Evolutionary conservation across 441 rosid species (phyloP), one percentile per base, ranked within the genome.

Genomic region (Gossypium trilobum): DNA sequence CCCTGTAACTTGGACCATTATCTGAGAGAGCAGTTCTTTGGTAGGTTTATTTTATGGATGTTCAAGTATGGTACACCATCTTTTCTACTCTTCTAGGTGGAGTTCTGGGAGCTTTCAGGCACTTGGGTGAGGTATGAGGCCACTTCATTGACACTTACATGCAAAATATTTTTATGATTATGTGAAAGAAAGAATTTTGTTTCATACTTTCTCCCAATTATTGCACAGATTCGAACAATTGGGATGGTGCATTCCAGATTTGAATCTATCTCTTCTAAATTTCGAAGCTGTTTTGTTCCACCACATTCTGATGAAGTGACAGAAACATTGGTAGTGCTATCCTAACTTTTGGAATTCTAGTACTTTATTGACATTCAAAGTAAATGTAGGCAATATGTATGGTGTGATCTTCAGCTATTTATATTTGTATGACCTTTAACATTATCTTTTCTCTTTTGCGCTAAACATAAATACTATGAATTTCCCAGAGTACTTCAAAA

Each of bases 51-150:
- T 89, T 91, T 72, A 82, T 87, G 96, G 99, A 95, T 81, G 77
- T 87, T 16, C 99, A 95, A 87, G 88, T 95, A 81, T 95, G 99
- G 99, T 95, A 92, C 79, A 82, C 96, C 83, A 91, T 95, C 78
- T 95, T 85, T 78, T 91, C 89, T 58, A 92, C 98, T 63, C 86
- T 95, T 39, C 84, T 88, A 82, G 99, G 99, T 71, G 98, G 99
- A 73, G 90, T 86, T 77, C 83, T 80, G 79, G 99, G 99, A 81
- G 96, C 98, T 73, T 86, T 95, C 82, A 88, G 98, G 76, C 99
- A 95, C 86, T 82, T 92, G 86, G 99, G 99, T 55, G 91, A 95
- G 96, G 99, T 92, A 75, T 74, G 81, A 83, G 67, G 56, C 71
- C n/a, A 65, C 36, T 22, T 60, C 48, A 20, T 44, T 71, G 20